Evolutionary conservation across 192 early-diverging fungal species (phyloP).

Genomic region (Umbelopsis isabellina): DNA sequence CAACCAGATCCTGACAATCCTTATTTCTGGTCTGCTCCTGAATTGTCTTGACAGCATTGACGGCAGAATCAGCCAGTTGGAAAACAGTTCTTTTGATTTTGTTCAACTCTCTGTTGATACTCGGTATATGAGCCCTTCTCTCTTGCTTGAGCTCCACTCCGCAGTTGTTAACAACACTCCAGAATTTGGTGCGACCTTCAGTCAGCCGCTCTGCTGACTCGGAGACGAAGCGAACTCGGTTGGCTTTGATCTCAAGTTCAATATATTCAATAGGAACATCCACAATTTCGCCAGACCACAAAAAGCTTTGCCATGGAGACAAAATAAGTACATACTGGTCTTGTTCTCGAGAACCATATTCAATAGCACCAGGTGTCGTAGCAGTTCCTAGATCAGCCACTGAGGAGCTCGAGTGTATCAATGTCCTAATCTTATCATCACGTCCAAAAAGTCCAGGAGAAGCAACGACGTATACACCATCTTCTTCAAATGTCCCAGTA

Average conservation of each 20-base stretch:
- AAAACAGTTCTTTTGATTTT: constrained; percentile 60
- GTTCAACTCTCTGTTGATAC: constrained; percentile 60
- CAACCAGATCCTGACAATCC: constrained; percentile 64
- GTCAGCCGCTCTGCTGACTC: constrained; percentile 45
- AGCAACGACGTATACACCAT: constrained; percentile 77
- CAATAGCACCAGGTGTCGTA: background rate
- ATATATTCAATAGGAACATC: constrained; percentile 41
- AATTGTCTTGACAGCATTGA: constrained; percentile 59
- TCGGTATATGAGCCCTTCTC: constrained; percentile 58
- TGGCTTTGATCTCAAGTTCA: constrained; percentile 52
- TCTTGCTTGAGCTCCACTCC: constrained; percentile 54
- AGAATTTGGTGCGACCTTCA: constrained; percentile 52
- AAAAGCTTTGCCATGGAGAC: constrained; percentile 58
- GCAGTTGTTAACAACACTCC: constrained; percentile 48
- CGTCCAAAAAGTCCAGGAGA: constrained; percentile 48
- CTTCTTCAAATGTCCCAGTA: constrained; percentile 68
- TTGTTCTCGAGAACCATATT: background rate
- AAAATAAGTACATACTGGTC: constrained; percentile 65
- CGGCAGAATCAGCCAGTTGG: constrained; percentile 55
- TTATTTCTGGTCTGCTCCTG: constrained; percentile 48
- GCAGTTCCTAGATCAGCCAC: constrained; percentile 7
- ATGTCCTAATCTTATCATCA: constrained; percentile 23
- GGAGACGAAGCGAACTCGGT: constrained; percentile 61
- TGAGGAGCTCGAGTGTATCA: constrained; percentile 37
- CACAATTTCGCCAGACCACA: constrained; percentile 58